Percentiles rank a stretch among this genome's conserved stretches.
Conservation (phyloP, 139 green algal genomes). For the Chlorella vulgaris region DNA sequence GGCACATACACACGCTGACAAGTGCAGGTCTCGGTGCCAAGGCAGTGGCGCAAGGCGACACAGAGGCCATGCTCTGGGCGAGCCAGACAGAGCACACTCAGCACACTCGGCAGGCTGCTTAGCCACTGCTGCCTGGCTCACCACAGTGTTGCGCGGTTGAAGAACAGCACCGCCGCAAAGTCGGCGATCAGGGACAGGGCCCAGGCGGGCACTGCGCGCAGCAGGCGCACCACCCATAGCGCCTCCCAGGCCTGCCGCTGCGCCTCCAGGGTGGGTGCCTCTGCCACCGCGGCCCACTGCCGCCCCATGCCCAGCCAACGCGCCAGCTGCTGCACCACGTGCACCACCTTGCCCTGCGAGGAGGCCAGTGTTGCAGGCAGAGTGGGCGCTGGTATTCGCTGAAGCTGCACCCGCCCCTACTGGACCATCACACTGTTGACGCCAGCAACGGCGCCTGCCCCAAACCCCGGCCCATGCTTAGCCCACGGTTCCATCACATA, state of each 20-base stretch:
- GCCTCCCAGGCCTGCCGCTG: constrained; percentile 75
- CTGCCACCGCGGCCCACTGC: constrained; percentile 62
- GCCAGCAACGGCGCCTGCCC: no score
- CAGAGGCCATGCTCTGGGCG: no score
- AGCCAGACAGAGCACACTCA: no score
- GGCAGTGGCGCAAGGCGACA: no score
- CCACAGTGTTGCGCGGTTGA: constrained; percentile 83
- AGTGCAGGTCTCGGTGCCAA: no score
- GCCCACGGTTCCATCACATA: no score
- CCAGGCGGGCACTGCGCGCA: constrained; percentile 61
- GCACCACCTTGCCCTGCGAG: constrained; percentile 80
- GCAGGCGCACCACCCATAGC: constrained; percentile 73
- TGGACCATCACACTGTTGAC: no score
- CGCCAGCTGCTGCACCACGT: constrained; percentile 63
- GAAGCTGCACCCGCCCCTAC: no score
- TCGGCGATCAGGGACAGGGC: constrained; percentile 74
- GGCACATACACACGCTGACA: background rate
- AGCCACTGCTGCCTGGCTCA: no score
- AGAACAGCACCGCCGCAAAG: constrained; percentile 58
- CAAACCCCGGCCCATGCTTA: no score
- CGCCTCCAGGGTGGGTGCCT: constrained; percentile 83
- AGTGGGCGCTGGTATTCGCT: background rate
- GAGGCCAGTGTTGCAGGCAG: background rate
- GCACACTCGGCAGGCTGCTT: no score
- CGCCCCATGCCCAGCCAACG: constrained; percentile 59